Base-by-base conservation (phyloP, 192 early-diverging fungal genomes). In the Coemansia sp. region DNA sequence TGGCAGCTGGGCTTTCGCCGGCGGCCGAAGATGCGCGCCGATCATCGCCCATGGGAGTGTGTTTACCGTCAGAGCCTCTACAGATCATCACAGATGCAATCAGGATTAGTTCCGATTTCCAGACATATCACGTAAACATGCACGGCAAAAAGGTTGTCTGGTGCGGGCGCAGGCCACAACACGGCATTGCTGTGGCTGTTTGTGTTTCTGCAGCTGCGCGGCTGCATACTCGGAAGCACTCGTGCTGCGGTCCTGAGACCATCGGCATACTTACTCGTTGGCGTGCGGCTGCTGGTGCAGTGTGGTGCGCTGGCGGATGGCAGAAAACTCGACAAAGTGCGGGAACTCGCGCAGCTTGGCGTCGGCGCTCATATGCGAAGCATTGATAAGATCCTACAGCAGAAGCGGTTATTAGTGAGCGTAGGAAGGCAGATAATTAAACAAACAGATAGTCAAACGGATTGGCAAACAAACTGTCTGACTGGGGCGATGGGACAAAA, bases 281-380 rank as follows among this genome's bases (percentile, higher is more conserved):
- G 56, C 61, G 50, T 19, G 69, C 14, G 61, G 12, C 21, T 58
- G 68, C 17, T 59, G 66, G 50, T 66, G 50, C 39, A 39, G 60
- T 0, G 63, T 47, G 56, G 70, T 56, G 63, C 78, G 78, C 67
- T 67, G 72, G 0, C 64, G 49, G 53, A 81, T 81, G 53, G 68
- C 78, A 3, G 58, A 37, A 54, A 81, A 81, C 41, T 81, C 69
- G 22, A 35, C 24, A 52, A 72, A 81, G 51, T 81, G 73, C 22
- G 78, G 78, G 49, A 81, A 81, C 63, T 81, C 78, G 69, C 73
- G 72, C 69, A 81, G 56, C 66, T 81, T 81, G n/a, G 69, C 78
- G 19, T 81, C 78, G 21, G 55, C 41, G 60, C 69, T 61, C 78
- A 81, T 81, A 61, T 81, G 78, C 55, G 66, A 51, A 17, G 78